phyloP scores from a whole-genome alignment of 106 monocot species.

The Chionographis japonica region DNA sequence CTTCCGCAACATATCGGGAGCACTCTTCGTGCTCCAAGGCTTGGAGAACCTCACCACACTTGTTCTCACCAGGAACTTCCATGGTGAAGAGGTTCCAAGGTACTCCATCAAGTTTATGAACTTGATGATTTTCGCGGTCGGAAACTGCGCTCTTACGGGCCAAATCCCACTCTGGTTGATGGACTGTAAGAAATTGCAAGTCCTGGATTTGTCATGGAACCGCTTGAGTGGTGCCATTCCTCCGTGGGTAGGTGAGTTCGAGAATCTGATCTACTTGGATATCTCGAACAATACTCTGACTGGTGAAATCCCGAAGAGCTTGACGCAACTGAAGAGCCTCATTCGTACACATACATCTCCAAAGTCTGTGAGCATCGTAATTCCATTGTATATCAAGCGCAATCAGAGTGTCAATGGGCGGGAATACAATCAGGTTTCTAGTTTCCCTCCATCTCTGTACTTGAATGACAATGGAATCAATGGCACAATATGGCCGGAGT shows the following conservation, averaged over 20 bases:
- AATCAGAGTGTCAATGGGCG: conserved; percentile 39
- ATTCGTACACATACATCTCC: conserved; percentile 1
- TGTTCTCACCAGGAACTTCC: conserved; percentile 64
- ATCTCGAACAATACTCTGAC: conserved; percentile 69
- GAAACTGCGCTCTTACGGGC: conserved; percentile 56
- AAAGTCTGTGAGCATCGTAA: conserved; percentile 5
- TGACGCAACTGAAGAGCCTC: conserved; percentile 57
- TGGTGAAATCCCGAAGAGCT: conserved; percentile 54
- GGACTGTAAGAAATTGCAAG: conserved; percentile 46
- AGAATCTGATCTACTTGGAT: conserved; percentile 56
- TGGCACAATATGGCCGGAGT: conserved; percentile 60
- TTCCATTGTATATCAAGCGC: conserved; percentile 59
- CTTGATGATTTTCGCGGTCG: conserved; percentile 45
- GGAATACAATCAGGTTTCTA: conserved; percentile 65
- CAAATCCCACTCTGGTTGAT: conserved; percentile 49
- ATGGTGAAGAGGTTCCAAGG: conserved; percentile 45
- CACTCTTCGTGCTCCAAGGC: conserved; percentile 27
- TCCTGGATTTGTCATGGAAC: conserved; percentile 78
- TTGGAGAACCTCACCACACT: conserved; percentile 60
- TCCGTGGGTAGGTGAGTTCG: conserved; percentile 45
- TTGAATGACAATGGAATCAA: conserved; percentile 52
- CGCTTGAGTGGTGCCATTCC: conserved; percentile 49
- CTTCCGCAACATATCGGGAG: conserved; percentile 42
- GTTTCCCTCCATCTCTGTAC: conserved; percentile 61
- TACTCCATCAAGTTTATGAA: conserved; percentile 26